Percentiles rank a stretch among this genome's conserved stretches.
These are phyloP conservation scores for Rhododendron ferrugineum DNA, from an alignment of 148 eudicot species.

Conservation along the genomic window DNA sequence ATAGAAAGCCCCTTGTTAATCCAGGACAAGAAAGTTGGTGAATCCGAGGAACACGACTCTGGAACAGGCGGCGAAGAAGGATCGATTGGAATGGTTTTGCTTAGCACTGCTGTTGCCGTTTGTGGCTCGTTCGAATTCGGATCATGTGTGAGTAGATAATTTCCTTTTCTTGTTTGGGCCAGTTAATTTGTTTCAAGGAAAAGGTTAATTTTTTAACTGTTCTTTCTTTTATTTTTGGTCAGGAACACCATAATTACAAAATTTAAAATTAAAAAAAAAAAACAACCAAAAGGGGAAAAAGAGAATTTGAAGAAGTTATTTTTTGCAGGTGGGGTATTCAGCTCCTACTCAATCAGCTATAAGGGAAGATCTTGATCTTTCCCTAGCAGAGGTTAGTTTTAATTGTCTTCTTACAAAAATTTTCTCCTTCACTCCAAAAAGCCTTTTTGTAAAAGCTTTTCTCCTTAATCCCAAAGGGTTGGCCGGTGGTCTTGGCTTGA, in stretches of 20 bases:
- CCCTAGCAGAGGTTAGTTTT: constrained; percentile 47
- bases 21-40: constrained; percentile 9
- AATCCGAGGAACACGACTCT: constrained; percentile 14
- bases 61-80: constrained; percentile 16
- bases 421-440: neutral
- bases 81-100: constrained; percentile 54
- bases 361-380: constrained; percentile 54
- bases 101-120: constrained; percentile 64
- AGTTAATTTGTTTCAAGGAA: neutral
- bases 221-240: constrained; percentile 3
- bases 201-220: neutral
- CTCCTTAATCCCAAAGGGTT: neutral
- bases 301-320: neutral
- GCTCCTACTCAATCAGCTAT: constrained; percentile 77
- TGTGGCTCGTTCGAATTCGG: constrained; percentile 84
- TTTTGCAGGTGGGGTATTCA: constrained; percentile 82
- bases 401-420: neutral
- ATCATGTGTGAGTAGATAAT: constrained; percentile 54
- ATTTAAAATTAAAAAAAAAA: too few species aligned
- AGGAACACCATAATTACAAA: too few species aligned
- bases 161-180: neutral
- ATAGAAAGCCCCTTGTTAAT: constrained; percentile 43
- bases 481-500: too few species aligned
- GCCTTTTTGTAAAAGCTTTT: neutral
- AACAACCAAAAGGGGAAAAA: neutral